These are phyloP conservation scores for Diaporthe australafricana DNA, from an alignment of 2,329 filamentous ascomycete genomes.

Conservation along the genomic window DNA sequence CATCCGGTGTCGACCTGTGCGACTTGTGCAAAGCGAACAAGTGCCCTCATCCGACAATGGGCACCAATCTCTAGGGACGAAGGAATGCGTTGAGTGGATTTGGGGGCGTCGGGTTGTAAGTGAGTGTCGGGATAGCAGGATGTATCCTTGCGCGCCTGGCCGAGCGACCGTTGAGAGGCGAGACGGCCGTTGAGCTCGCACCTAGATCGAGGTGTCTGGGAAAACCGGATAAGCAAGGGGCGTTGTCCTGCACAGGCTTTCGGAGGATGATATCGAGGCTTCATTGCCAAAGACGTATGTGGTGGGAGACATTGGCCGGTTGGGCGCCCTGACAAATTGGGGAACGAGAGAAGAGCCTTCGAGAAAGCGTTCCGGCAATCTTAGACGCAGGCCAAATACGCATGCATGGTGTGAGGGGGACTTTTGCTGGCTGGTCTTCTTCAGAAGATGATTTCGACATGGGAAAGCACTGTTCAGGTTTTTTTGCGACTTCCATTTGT, in stretches of 20 bases:
- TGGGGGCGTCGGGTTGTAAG: background rate
- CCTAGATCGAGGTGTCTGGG: background rate
- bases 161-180: background rate
- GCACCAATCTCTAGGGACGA: background rate
- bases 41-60: slow-evolving; percentile 23
- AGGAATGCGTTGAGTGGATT: background rate
- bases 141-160: background rate
- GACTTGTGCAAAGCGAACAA: slow-evolving; percentile 32
- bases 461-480: background rate
- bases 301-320: background rate
- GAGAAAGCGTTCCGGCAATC: background rate
- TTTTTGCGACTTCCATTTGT: background rate
- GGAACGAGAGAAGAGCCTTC: background rate
- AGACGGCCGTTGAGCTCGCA: background rate
- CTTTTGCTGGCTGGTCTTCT: background rate
- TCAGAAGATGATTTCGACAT: background rate
- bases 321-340: background rate
- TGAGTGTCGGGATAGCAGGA: background rate
- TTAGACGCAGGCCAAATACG: background rate
- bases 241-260: background rate
- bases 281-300: background rate
- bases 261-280: background rate
- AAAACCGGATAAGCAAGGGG: background rate
- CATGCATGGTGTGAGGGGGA: background rate
- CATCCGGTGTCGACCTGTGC: slow-evolving; percentile 31